Evolutionary conservation across 2,329 filamentous ascomycete genomes (phyloP).

Genomic region (Mycosphaerella sp.): DNA sequence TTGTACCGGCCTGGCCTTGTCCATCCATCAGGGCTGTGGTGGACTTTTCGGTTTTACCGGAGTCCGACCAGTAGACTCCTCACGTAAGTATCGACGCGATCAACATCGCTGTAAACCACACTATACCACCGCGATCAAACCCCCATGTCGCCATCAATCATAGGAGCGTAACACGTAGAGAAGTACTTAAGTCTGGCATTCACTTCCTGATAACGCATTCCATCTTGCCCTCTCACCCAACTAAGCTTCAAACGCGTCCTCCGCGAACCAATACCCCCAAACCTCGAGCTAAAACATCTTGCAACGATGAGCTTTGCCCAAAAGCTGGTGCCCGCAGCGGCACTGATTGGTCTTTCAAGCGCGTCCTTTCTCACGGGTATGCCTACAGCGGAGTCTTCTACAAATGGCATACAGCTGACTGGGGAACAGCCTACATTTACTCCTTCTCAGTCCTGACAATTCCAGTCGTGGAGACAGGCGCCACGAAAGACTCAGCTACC

Average conservation of each 20-base stretch:
- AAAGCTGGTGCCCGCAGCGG: conserved; percentile 16
- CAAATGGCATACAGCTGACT: neutral
- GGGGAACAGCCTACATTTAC: conserved; percentile 16
- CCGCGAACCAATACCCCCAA: neutral
- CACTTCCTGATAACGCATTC: neutral
- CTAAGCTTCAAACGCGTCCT: neutral
- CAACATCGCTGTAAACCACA: neutral
- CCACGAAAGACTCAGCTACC: conserved; percentile 16
- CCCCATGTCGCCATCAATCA: neutral
- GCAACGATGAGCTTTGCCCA: conserved; percentile 12
- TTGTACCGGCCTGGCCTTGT: neutral
- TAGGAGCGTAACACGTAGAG: neutral
- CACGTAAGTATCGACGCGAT: neutral
- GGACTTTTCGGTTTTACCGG: neutral
- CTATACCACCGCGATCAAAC: conserved; percentile 2
- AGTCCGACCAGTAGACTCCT: neutral
- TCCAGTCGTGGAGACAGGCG: conserved; percentile 19
- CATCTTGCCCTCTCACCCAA: neutral
- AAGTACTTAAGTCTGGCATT: conserved; percentile 1
- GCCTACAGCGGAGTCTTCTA: neutral
- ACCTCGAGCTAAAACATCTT: neutral
- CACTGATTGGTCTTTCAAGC: conserved; percentile 17
- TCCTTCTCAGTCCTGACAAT: conserved; percentile 20
- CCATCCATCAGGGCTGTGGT: too few relatives aligned
- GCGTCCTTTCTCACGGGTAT: conserved; percentile 18